Base-by-base conservation (phyloP, 495 filamentous ascomycete species). In the Cetradonia linearis region DNA sequence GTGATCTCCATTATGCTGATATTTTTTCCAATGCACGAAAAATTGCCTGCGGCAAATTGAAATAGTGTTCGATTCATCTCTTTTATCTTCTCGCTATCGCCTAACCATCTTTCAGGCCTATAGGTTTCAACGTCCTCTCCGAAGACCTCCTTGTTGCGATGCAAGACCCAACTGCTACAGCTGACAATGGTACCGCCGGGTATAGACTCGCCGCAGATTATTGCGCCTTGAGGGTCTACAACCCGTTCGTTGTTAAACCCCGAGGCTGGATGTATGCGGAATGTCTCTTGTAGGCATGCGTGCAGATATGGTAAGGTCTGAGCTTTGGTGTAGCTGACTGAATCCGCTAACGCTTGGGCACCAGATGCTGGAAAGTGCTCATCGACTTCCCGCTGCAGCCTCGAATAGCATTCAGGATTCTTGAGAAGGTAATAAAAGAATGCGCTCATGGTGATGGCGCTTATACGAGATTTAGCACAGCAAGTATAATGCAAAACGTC, bases 391-490 rank as follows among this genome's bases (percentile, higher is more conserved):
- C 66, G 64, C 18, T 65, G 68, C 46, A 86, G 64, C 20, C 65
- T 70, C 0, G 59, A 65, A 62, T 83, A 70, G 30, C 72, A 75
- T 1, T 44, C 8, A 0, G 79, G 82, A 59, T 75, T 78, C 50
- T 80, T 78, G 13, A 85, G 72, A 7, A 86, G 69, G 66, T 80
- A 83, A 68, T 88, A 87, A 59, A 88, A 83, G 0, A 86, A 75
- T 13, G 79, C 73, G 4, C 75, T 70, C 1, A 87, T 71, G n/a
- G 75, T 80, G 61, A 85, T 86, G 23, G 83, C 84, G 14, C 58
- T 60, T 16, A 37, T 9, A 16, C 18, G 13, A 5, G 13, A 36
- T 16, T 28, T n/a, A 52, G 36, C 20, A 50, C 20, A 9, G 14
- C 20, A 9, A n/a, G 25, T n/a, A 33, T 23, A 67, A 16, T 63